Evolutionary conservation across 2,329 filamentous ascomycete species (phyloP).

Genomic region (Cladosporium halotolerans): DNA sequence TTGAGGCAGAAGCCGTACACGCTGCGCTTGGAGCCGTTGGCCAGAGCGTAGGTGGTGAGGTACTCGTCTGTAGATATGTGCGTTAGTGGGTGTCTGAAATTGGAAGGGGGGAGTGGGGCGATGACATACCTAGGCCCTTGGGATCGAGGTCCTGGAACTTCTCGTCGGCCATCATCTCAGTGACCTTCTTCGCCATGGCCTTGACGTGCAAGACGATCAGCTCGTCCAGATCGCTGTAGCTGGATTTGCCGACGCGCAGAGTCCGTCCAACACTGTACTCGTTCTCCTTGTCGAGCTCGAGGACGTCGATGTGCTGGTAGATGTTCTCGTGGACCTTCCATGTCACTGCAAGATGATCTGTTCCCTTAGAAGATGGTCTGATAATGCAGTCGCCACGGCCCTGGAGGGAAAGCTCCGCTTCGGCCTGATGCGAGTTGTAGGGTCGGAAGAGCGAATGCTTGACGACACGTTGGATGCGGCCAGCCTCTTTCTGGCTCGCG

Average conservation of each 20-base stretch:
- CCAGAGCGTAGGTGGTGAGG: conserved; percentile 91
- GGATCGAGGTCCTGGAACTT: conserved; percentile 63
- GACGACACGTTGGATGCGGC: conserved; percentile 86
- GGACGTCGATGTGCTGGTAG: conserved; percentile 96
- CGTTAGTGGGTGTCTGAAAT: conserved; percentile 6
- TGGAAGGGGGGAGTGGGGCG: not conserved
- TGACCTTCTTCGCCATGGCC: conserved; percentile 95
- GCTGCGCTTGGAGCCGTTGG: conserved; percentile 70
- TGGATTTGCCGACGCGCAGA: conserved; percentile 82
- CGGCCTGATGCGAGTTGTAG: conserved; percentile 86
- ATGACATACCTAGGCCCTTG: conserved; percentile 54
- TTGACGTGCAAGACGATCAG: conserved; percentile 95
- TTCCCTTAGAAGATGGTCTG: conserved; percentile 87
- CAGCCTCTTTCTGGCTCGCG: conserved; percentile 72
- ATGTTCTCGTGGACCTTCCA: conserved; percentile 97
- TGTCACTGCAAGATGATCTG: conserved; percentile 90
- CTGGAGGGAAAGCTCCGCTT: conserved; percentile 86
- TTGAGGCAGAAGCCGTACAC: conserved; percentile 96
- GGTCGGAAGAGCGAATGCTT: conserved; percentile 95
- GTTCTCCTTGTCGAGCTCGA: conserved; percentile 94
- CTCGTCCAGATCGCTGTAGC: conserved; percentile 93
- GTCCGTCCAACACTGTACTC: conserved; percentile 88
- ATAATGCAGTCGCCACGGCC: conserved; percentile 87
- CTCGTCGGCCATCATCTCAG: conserved; percentile 90
- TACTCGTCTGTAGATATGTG: conserved; percentile 64